Evolutionary conservation across 768 basidiomycete genomes (phyloP).

Genomic region (Chalciporus piperatus): DNA sequence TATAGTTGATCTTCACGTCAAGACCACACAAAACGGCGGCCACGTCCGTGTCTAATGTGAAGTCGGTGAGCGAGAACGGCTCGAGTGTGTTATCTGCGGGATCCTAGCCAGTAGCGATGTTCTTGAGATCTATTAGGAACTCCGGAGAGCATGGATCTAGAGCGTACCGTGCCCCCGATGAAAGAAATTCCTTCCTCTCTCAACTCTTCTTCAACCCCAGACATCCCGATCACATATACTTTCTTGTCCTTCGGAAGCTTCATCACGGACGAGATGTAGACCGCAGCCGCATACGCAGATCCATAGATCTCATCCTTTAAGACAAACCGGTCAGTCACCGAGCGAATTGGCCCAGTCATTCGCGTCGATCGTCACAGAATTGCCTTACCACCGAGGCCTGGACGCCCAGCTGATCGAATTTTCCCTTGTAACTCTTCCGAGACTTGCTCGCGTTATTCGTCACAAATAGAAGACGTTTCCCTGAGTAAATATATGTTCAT

Average conservation of each 20-base stretch:
- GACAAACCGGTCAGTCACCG: background rate
- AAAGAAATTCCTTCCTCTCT: conserved; percentile 78
- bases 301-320: conserved; percentile 92
- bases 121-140: background rate
- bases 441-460: conserved; percentile 98
- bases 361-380: background rate
- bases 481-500: conserved; percentile 27
- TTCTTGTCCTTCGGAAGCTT: conserved; percentile 89
- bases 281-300: conserved; percentile 84
- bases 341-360: background rate
- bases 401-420: conserved; percentile 89
- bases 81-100: conserved; percentile 77
- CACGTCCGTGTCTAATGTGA: conserved; percentile 72
- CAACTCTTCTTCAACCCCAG: conserved; percentile 91
- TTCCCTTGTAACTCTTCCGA: conserved; percentile 78
- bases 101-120: conserved; percentile 50
- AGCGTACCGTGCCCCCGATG: conserved; percentile 80
- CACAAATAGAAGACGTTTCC: conserved; percentile 87
- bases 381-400: conserved; percentile 76
- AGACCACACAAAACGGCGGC: conserved; percentile 95
- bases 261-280: conserved; percentile 85
- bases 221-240: conserved; percentile 93
- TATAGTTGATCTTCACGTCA: conserved; percentile 86
- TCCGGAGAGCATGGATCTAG: background rate
- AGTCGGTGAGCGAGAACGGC: conserved; percentile 64